A percentile compares a stretch with the other conserved stretches of the same genome.
phyloP scores from a whole-genome alignment of 345 rosid species.

The Diplotaxis tenuifolia region DNA sequence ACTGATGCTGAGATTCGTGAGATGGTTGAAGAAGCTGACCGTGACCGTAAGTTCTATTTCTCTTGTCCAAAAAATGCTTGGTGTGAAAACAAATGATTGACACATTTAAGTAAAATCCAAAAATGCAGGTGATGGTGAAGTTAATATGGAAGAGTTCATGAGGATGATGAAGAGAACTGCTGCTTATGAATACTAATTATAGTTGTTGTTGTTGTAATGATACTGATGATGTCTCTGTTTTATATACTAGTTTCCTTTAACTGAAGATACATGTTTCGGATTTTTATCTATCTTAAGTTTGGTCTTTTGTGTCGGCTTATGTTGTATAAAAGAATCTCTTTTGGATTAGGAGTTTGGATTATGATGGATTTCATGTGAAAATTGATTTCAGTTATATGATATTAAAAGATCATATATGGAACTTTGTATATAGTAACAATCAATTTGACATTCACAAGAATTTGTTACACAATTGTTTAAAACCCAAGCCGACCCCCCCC shows the following conservation, averaged over 20 bases:
- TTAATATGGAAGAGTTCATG: conserved; percentile 62
- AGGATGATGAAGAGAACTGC: conserved; percentile 72
- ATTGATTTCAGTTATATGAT: too few species aligned
- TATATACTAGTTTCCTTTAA: neutral
- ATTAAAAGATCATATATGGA: too few species aligned
- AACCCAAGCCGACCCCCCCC: too few species aligned
- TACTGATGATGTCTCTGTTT: conserved; percentile 9
- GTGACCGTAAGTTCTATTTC: conserved; percentile 54
- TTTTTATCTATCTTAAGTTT: conserved; percentile 3
- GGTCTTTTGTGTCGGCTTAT: neutral
- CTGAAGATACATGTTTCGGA: neutral
- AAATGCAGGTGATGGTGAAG: conserved; percentile 72
- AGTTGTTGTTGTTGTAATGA: neutral
- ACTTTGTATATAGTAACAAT: too few species aligned
- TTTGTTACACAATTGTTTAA: neutral
- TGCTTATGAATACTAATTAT: conserved; percentile 48
- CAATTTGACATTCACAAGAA: too few species aligned
- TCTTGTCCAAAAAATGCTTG: neutral
- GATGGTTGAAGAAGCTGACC: conserved; percentile 89
- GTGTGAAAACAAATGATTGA: neutral
- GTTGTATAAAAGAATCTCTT: neutral
- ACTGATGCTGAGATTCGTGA: conserved; percentile 67
- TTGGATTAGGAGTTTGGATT: too few species aligned
- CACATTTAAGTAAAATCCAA: too few species aligned
- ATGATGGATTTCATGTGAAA: neutral